phyloP scores from a whole-genome alignment of 1,139 yeast species.

The Hyphopichia fennica region DNA sequence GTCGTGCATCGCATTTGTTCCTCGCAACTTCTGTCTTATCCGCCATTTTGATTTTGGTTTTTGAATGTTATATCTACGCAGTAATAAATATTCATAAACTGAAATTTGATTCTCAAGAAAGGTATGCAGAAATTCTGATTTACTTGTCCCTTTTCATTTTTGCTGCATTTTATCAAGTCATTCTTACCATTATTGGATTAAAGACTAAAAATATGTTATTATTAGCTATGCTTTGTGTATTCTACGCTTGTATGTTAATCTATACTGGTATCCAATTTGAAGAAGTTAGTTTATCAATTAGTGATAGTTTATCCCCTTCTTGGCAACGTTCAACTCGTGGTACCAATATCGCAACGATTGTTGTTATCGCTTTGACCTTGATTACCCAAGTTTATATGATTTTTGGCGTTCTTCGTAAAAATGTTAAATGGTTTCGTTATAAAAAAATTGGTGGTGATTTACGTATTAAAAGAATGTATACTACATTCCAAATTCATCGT shows the following conservation, averaged over 20 bases:
- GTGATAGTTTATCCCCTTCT: constrained; percentile 14
- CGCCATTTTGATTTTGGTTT: constrained; percentile 27
- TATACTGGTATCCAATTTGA: constrained; percentile 53
- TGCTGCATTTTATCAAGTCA: constrained; percentile 24
- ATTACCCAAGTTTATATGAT: constrained; percentile 33
- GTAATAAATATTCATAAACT: constrained; percentile 32
- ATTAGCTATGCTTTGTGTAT: constrained; percentile 42
- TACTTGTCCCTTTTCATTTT: constrained; percentile 25
- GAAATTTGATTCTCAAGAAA: constrained; percentile 15
- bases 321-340: constrained; percentile 33
- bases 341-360: constrained; percentile 48
- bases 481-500: constrained; percentile 43
- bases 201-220: constrained; percentile 42
- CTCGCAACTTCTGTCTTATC: constrained; percentile 28
- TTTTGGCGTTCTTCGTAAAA: constrained; percentile 34
- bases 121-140: constrained; percentile 24
- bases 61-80: constrained; percentile 36
- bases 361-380: constrained; percentile 41
- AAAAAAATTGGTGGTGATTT: constrained; percentile 54
- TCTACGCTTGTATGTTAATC: constrained; percentile 49
- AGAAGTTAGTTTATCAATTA: constrained; percentile 35
- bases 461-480: constrained; percentile 38
- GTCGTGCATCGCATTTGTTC: constrained; percentile 19
- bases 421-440: constrained; percentile 51
- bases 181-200: constrained; percentile 44